These are phyloP conservation scores for Rhizopus delemar DNA, from an alignment of 371 early-diverging fungal species.

Conservation along the genomic window DNA sequence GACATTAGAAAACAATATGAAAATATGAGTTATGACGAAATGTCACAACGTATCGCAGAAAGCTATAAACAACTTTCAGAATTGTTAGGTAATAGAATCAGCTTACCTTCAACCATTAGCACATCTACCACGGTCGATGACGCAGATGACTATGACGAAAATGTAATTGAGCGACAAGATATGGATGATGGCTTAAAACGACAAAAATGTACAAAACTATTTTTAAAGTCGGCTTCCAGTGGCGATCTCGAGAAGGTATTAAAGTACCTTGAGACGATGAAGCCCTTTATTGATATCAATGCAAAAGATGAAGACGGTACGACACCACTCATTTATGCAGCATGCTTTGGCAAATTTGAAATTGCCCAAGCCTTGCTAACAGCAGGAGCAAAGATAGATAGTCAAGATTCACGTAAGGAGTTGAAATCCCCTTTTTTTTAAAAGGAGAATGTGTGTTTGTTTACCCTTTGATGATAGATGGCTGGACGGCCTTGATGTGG, in stretches of 20 bases:
- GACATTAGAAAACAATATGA: constrained; percentile 40
- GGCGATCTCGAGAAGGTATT: constrained; percentile 93
- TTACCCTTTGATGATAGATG: constrained; percentile 49
- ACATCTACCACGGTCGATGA: constrained; percentile 15
- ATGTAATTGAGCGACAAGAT: neutral
- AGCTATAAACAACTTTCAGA: constrained; percentile 43
- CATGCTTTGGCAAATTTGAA: constrained; percentile 82
- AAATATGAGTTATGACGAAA: constrained; percentile 49
- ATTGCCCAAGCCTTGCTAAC: constrained; percentile 67
- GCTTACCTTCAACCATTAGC: constrained; percentile 19
- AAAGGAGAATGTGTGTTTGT: neutral
- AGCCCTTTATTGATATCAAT: constrained; percentile 73
- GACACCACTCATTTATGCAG: constrained; percentile 82
- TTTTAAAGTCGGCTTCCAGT: constrained; percentile 65
- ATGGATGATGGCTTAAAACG: constrained; percentile 68
- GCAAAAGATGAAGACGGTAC: constrained; percentile 83
- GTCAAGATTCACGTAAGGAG: constrained; percentile 73
- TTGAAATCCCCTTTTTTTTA: neutral
- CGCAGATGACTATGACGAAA: constrained; percentile 16
- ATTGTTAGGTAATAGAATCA: constrained; percentile 37
- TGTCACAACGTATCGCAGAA: constrained; percentile 42
- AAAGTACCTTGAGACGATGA: constrained; percentile 52
- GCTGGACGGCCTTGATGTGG: constrained; percentile 95
- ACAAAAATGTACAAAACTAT: constrained; percentile 44
- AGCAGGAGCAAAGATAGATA: constrained; percentile 76